Conservation (phyloP, 140 eudicot species). For the Bidens hawaiensis region DNA sequence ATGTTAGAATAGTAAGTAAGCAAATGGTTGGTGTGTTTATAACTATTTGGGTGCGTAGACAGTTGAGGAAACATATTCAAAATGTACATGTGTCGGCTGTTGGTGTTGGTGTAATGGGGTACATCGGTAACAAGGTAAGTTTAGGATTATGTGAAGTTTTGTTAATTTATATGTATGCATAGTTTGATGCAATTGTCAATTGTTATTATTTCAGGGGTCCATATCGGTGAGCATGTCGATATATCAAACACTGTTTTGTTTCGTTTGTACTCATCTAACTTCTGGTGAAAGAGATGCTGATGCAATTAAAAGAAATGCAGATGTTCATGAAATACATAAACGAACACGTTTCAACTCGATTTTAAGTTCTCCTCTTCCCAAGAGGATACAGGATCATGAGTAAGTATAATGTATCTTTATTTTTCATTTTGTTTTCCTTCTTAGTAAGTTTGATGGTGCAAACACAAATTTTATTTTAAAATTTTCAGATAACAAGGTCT, state of each 20-base stretch:
- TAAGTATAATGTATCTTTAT: conserved; percentile 31
- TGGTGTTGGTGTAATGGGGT: conserved; percentile 94
- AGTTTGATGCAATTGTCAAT: not conserved
- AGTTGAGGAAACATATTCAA: conserved; percentile 70
- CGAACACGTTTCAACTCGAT: conserved; percentile 61
- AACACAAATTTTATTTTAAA: not conserved
- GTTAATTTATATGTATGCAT: not conserved
- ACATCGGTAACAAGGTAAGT: conserved; percentile 75
- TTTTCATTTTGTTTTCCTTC: not conserved
- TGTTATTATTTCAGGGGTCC: conserved; percentile 59
- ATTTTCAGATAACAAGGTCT: not conserved
- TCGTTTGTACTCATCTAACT: conserved; percentile 80
- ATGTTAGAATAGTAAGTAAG: conserved; percentile 82
- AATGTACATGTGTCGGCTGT: conserved; percentile 77
- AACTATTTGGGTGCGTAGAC: conserved; percentile 81
- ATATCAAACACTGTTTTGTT: conserved; percentile 84
- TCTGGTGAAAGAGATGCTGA: conserved; percentile 87
- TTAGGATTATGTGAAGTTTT: not conserved
- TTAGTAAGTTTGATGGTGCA: not conserved
- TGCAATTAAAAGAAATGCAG: conserved; percentile 70
- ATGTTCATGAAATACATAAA: conserved; percentile 82
- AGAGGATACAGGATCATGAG: conserved; percentile 78
- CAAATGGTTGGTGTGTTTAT: conserved; percentile 86
- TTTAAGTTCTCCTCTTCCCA: conserved; percentile 51
- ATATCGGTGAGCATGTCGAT: conserved; percentile 94